A percentile compares a stretch with the other conserved stretches of the same genome.
phyloP scores from a whole-genome alignment of 2,329 filamentous ascomycete genomes.

The Ophiocordyceps polyrhachis-furcata region DNA sequence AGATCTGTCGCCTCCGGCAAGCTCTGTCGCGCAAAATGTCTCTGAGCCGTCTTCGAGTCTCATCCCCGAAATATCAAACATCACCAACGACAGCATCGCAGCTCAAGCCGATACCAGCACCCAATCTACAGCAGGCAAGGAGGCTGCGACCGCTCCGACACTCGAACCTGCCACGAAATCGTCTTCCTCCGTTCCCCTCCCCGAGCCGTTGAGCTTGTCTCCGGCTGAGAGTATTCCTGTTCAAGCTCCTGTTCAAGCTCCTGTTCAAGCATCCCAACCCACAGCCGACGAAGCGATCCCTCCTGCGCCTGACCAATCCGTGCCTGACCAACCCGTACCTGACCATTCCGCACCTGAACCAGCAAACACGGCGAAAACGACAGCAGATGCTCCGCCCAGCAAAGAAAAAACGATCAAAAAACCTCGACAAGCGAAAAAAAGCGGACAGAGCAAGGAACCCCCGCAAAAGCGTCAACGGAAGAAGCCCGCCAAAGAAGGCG shows the following conservation, averaged over 20 bases:
- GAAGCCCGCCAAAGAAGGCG: constrained; percentile 10
- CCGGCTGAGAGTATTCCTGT: background rate
- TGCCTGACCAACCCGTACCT: background rate
- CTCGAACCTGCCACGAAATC: background rate
- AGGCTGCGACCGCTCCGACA: background rate
- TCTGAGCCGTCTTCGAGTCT: too few species aligned
- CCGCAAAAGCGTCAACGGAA: constrained; percentile 16
- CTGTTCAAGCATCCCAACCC: too few species aligned
- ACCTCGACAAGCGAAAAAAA: constrained; percentile 1
- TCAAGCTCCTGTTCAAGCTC: background rate
- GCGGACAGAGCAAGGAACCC: constrained; percentile 6
- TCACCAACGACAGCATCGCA: background rate
- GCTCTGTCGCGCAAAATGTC: background rate
- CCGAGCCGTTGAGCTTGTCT: background rate
- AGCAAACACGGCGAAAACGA: background rate
- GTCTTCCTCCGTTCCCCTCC: background rate
- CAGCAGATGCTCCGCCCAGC: background rate
- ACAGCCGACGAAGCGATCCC: background rate
- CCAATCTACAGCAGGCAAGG: background rate
- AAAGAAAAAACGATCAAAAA: background rate
- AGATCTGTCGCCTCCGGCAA: background rate
- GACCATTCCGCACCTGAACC: background rate
- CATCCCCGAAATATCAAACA: background rate
- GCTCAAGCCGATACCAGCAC: background rate
- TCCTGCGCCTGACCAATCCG: background rate